Base-by-base conservation (phyloP, 2,329 filamentous ascomycete species). In the Cytospora chrysosperma region DNA sequence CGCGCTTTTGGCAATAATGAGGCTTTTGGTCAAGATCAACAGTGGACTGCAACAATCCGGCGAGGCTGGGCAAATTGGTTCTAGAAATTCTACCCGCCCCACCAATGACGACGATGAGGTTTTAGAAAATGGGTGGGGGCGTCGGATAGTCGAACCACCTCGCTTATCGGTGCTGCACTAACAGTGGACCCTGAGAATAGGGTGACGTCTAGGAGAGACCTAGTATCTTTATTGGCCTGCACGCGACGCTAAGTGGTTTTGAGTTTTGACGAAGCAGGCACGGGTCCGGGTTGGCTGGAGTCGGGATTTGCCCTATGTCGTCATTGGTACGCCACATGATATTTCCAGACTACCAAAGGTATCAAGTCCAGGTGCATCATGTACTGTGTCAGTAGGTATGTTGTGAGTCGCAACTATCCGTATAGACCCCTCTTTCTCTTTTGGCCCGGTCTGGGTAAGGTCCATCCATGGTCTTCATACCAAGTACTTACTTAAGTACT, bases 101-200 rank as follows among this genome's bases (percentile, higher is more conserved):
- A 60, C 56, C 56, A 59, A 65, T 65, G 64, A 65, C 64, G 64
- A 63, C 60, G 52, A 60, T 34, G 64, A 54, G 34, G 64, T 57
- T 59, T 54, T 50, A 30, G 34, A 50, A 6, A 51, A 55, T 21
- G 17, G 13, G 37, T 1, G 6, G 34, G 21, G 34, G 56, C 37
- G n/a, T 34, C 49, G 30, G 51, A 15, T 26, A 43, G 37, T n/a
- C 17, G 30, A 51, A 37, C 37, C 54, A 30, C 13, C 2, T 27
- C 1, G 17, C 58, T 61, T 61, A 52, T 61, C 51, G 30, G 32
- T 17, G 62, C 10, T 49, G 51, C 49, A 43, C 40, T 61, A 61
- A 61, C 58, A 54, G 62, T 34, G 63, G 63, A 57, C 50, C 56
- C 59, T 52, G 32, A n/a, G 52, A 59, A 59, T 52, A 65, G 59